A percentile compares a stretch with the other conserved stretches of the same genome.
Evolutionary conservation across 306 rosid genomes (phyloP).

Genomic region (Quillaja saponaria): DNA sequence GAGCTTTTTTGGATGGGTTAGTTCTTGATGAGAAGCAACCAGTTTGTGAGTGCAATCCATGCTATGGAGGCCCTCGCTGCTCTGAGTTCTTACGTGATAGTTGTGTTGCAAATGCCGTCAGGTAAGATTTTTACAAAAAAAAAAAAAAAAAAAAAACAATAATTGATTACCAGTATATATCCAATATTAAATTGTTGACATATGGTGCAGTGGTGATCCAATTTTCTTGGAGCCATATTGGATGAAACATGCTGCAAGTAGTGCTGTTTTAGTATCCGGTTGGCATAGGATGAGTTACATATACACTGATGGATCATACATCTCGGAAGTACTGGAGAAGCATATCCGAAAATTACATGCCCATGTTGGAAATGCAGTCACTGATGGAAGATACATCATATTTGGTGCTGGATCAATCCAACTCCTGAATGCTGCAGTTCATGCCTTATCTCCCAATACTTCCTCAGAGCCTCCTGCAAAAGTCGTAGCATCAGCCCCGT

Average conservation of each 20-base stretch:
- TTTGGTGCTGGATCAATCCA: slow-evolving; percentile 56
- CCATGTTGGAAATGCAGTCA: slow-evolving; percentile 35
- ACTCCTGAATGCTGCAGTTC: slow-evolving; percentile 47
- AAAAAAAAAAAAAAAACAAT: too few relatives aligned
- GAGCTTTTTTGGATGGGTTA: slow-evolving; percentile 54
- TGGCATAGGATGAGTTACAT: slow-evolving; percentile 44
- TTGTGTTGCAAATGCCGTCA: slow-evolving; percentile 41
- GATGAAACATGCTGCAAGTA: slow-evolving; percentile 34
- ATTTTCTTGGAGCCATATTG: slow-evolving; percentile 42
- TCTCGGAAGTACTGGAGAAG: slow-evolving; percentile 29
- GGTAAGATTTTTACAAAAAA: too few relatives aligned
- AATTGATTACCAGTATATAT: too few relatives aligned
- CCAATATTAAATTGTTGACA: too few relatives aligned
- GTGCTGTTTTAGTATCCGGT: slow-evolving; percentile 37
- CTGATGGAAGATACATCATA: slow-evolving; percentile 37
- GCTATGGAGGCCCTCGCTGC: slow-evolving; percentile 48
- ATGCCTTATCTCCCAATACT: slow-evolving; percentile 33
- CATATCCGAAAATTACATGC: background rate
- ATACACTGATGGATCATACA: background rate
- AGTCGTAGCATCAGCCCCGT: slow-evolving; percentile 40
- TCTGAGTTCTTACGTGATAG: slow-evolving; percentile 22
- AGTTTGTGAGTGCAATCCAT: slow-evolving; percentile 53
- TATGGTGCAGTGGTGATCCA: slow-evolving; percentile 38
- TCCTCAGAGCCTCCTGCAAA: slow-evolving; percentile 22
- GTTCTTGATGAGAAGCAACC: slow-evolving; percentile 37